Evolutionary conservation across 2,329 filamentous ascomycete species (phyloP), one percentile per base, ranked within the genome.

Genomic region (Tolypocladium album): DNA sequence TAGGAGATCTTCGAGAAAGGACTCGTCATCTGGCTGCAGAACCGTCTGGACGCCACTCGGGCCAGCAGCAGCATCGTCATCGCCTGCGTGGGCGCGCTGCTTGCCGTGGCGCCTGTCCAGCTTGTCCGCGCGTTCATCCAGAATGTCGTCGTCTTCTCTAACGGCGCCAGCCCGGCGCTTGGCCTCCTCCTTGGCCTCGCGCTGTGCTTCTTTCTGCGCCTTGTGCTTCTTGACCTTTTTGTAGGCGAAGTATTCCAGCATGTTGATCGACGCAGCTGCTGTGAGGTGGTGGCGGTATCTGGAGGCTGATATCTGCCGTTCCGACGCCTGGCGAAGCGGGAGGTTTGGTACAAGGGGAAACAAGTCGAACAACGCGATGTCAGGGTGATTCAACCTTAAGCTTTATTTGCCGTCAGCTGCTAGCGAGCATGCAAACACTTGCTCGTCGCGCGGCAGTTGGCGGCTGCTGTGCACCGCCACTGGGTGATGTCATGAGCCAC

Each of bases 191-290:
- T 58, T 47, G 60, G 63, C 66, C 9, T 70, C 63, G 27, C 69
- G 65, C 55, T 69, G 67, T 36, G 70, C 71, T 20, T 72, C 72
- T 61, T 83, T 81, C 61, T 83, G 77, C 2, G 75, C 78, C 66
- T 76, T 79, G 69, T 81, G 74, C 72, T 86, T 84, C 74, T 86
- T 87, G 68, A 79, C 74, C 70, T 86, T 87, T 70, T 82, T 86
- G 75, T 80, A 82, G 42, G 78, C 74, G 64, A 87, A 81, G 71
- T 84, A 87, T 71, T 87, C 83, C 62, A 87, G 68, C 85, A 88
- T 88, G 56, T 64, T 75, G 67, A 36, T 64, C 75, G 67, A 22
- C 9, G 50, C 20, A 4, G 50, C 50, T 55, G 50, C 31, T 55
- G 47, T n/a, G 47, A 53, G 15, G 27, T n/a, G 24, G 27, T 20